Conservation (phyloP, 225 moss, liverwort and hornwort species). For the Anthoceros angustus region DNA sequence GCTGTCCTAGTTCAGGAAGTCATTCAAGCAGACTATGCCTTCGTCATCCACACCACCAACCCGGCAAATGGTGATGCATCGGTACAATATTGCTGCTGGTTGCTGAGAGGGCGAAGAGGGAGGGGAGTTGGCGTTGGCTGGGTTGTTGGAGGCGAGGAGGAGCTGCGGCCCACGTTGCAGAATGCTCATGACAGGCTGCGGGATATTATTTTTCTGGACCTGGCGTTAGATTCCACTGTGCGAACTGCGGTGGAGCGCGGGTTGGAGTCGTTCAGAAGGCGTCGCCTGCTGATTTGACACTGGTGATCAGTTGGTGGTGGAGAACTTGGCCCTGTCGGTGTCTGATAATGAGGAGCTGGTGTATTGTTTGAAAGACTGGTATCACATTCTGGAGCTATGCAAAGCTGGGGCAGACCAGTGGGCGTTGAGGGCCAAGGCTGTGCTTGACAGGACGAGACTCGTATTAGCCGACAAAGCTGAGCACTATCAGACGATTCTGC, state of each 20-base stretch:
- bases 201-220: slow-evolving; percentile 83
- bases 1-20: slow-evolving; percentile 91
- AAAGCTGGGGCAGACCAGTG: slow-evolving; percentile 45
- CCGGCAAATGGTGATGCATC: slow-evolving; percentile 59
- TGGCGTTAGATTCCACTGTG: slow-evolving; percentile 87
- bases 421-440: slow-evolving; percentile 76
- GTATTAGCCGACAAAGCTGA: slow-evolving; percentile 78
- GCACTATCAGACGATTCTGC: slow-evolving; percentile 56
- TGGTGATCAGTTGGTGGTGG: slow-evolving; percentile 66
- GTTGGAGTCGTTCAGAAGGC: slow-evolving; percentile 39
- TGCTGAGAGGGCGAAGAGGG: slow-evolving; percentile 51
- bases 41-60: slow-evolving; percentile 83
- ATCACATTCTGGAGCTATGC: slow-evolving; percentile 30
- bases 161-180: slow-evolving; percentile 47
- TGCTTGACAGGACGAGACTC: slow-evolving; percentile 78
- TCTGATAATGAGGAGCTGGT: slow-evolving; percentile 54
- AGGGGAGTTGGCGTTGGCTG: slow-evolving; percentile 74
- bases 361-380: slow-evolving; percentile 47
- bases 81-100: slow-evolving; percentile 78
- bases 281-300: slow-evolving; percentile 48
- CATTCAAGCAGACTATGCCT: slow-evolving; percentile 83
- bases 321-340: slow-evolving; percentile 70
- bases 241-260: slow-evolving; percentile 89
- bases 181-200: slow-evolving; percentile 58
- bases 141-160: slow-evolving; percentile 80